A percentile compares a stretch with the other conserved stretches of the same genome.
Conservation (phyloP, 1,284 basidiomycete species). For the Ganoderma lucidum region DNA sequence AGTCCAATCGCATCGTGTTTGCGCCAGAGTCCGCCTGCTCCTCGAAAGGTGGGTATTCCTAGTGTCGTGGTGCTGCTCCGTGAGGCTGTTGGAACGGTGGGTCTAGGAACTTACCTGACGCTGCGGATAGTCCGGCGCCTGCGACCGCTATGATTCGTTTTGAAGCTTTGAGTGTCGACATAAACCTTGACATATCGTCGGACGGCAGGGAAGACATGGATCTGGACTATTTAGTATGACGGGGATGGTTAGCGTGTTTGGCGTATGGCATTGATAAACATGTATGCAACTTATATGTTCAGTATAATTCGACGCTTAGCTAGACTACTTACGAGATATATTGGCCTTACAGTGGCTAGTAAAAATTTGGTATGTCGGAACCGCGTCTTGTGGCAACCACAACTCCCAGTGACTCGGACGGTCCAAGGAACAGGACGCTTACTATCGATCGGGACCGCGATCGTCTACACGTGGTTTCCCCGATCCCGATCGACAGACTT, state of each 20-base stretch:
- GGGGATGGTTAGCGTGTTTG: not conserved
- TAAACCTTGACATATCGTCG: constrained; percentile 43
- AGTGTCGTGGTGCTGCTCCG: not conserved
- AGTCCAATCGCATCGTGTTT: constrained; percentile 62
- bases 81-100: not conserved
- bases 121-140: constrained; percentile 67
- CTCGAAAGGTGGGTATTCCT: constrained; percentile 72
- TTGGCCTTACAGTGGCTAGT: not conserved
- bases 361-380: not conserved
- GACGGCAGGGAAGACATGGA: constrained; percentile 2
- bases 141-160: constrained; percentile 62
- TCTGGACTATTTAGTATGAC: not conserved
- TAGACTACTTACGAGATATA: not conserved
- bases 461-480: constrained; percentile 23
- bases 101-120: constrained; percentile 51
- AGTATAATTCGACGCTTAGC: not conserved
- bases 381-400: not conserved
- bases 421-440: not conserved
- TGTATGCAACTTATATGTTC: not conserved
- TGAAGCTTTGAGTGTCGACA: constrained; percentile 40
- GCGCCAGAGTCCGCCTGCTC: constrained; percentile 67
- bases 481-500: constrained; percentile 30
- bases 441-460: constrained; percentile 19
- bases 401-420: not conserved
- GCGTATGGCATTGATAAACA: not conserved